Evolutionary conservation across 1,284 basidiomycete species (phyloP).

Genomic region (Trichosporon sp.): DNA sequence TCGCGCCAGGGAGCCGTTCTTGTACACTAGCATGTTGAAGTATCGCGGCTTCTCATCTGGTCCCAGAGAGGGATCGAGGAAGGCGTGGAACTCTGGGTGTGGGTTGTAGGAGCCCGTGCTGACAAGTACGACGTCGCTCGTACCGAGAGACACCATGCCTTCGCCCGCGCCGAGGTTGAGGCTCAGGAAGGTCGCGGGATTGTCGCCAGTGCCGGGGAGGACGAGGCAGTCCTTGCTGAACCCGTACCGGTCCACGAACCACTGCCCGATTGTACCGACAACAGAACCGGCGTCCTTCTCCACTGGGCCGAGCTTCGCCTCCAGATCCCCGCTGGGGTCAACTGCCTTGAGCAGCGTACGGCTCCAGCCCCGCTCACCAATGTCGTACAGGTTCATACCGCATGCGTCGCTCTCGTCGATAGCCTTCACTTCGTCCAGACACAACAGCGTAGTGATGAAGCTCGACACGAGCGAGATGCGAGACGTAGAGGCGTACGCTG

Average conservation of each 20-base stretch:
- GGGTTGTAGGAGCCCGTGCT: slow-evolving; percentile 53
- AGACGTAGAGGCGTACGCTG: slow-evolving; percentile 61
- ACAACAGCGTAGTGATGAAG: slow-evolving; percentile 74
- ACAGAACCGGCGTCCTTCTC: slow-evolving; percentile 68
- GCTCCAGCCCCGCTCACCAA: slow-evolving; percentile 67
- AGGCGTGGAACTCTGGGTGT: slow-evolving; percentile 50
- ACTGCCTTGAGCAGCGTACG: slow-evolving; percentile 55
- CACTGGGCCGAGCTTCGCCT: slow-evolving; percentile 63
- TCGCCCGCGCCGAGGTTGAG: slow-evolving; percentile 53
- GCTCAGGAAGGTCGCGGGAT: slow-evolving; percentile 78
- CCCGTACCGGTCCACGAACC: slow-evolving; percentile 72
- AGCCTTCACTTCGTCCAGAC: slow-evolving; percentile 48
- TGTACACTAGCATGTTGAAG: slow-evolving; percentile 53
- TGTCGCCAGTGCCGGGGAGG: slow-evolving; percentile 85
- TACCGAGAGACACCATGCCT: slow-evolving; percentile 82
- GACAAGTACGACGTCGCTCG: slow-evolving; percentile 79
- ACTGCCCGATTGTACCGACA: slow-evolving; percentile 60
- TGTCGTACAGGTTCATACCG: slow-evolving; percentile 75
- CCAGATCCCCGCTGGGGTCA: slow-evolving; percentile 58
- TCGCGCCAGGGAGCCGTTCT: slow-evolving; percentile 69
- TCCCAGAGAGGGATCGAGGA: slow-evolving; percentile 50
- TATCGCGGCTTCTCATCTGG: slow-evolving; percentile 28
- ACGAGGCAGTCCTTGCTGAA: slow-evolving; percentile 70
- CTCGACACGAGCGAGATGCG: slow-evolving; percentile 76
- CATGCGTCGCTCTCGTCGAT: slow-evolving; percentile 63